Evolutionary conservation across 2,329 filamentous ascomycete genomes (phyloP), one percentile per base, ranked within the genome.

Genomic region (Coniochaeta sp.): DNA sequence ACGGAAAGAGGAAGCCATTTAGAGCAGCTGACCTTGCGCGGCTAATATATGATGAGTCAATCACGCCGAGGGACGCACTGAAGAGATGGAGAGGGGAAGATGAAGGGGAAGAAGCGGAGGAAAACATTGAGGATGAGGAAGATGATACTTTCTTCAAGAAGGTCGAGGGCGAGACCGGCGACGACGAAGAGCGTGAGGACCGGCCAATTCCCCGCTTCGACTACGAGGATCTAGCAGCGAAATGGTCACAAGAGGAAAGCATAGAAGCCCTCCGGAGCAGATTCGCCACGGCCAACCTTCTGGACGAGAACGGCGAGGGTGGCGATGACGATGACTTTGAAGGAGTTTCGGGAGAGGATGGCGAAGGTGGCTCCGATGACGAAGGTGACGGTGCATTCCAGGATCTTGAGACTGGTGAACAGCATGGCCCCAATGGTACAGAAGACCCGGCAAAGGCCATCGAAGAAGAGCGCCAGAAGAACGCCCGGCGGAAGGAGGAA

Each of bases 401-500:
- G 64, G 91, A 96, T 69, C 75, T 96, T 16, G 90, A 96, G 68
- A 85, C 86, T 0, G 87, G 83, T 4, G 85, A 65, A 46, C 63
- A 67, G 14, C 56, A 57, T 33, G 69, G 71, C 51, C 63, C 69
- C 2, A n/a, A n/a, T n/a, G n/a, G n/a, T n/a, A n/a, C n/a, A n/a
- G 68, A 67, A 12, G 26, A 48, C n/a, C 45, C 45, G 24, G 38
- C 38, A 14, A 70, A 74, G n/a, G 74, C 70, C 47, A 76, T 97
- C n/a, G 90, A 92, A 56, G 87, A 85, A 3, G 94, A 99, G 71
- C 87, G 94, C 58, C 89, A 90, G 60, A 87, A 83, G 68, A 99
- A 99, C 62, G 94, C 94, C 2, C 83, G 85, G 58, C 81, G 89
- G 57, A 99, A 99, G 69, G 94, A 96, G 69, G 94, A 99, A 67